Evolutionary conservation across 768 basidiomycete genomes (phyloP).

Genomic region (Termitomyces sp.): DNA sequence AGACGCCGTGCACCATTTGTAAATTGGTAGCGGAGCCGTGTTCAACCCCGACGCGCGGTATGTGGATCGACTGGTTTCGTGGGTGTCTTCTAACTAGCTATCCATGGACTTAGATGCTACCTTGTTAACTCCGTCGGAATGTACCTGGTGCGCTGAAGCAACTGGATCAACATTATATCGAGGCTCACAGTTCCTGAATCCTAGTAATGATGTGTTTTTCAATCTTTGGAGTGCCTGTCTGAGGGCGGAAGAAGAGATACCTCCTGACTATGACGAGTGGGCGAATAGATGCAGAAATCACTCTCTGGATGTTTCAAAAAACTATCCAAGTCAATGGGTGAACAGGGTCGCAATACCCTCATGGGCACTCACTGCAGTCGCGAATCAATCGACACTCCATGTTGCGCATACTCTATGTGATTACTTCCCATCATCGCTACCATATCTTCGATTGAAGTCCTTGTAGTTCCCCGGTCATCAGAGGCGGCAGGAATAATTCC

Average conservation of each 20-base stretch:
- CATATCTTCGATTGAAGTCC: not conserved
- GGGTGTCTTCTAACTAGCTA: not conserved
- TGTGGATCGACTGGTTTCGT: not conserved
- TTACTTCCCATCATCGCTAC: not conserved
- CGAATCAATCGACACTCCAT: conserved; percentile 4
- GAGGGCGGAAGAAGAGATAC: conserved; percentile 2
- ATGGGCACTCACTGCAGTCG: conserved; percentile 4
- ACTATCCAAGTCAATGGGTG: conserved; percentile 3
- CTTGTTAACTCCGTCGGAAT: conserved; percentile 7
- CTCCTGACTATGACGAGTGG: conserved; percentile 9
- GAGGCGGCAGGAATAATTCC: not conserved
- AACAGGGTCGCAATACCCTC: conserved; percentile 1
- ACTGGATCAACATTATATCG: not conserved
- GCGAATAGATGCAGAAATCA: conserved; percentile 5
- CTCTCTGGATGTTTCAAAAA: conserved; percentile 10
- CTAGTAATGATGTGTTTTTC: conserved; percentile 29
- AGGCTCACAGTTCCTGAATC: not conserved
- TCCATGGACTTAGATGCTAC: not conserved
- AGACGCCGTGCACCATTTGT: conserved; percentile 8
- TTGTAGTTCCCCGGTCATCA: not conserved
- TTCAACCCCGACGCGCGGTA: conserved; percentile 3
- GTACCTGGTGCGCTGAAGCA: conserved; percentile 17
- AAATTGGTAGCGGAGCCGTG: conserved; percentile 4
- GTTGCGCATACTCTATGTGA: conserved; percentile 6
- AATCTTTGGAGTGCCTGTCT: conserved; percentile 24